Base-by-base conservation (phyloP, 192 early-diverging fungal species). In the Podila epigama region DNA sequence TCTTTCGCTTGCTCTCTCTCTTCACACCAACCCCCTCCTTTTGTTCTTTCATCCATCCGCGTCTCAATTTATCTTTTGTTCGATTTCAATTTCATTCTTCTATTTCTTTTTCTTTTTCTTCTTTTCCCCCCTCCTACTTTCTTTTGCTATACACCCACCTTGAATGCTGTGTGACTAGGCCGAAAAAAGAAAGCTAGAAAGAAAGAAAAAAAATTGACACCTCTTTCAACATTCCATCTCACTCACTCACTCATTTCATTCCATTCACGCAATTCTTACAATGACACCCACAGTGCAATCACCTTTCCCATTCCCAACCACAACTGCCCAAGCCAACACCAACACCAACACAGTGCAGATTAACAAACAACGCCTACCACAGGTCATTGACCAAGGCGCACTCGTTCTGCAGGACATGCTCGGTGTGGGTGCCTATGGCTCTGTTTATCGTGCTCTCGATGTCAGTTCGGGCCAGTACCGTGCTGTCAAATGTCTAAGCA, bases 351-450 rank as follows among this genome's bases (percentile, higher is more conserved):
- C n/a, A n/a, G n/a, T n/a, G n/a, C n/a, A n/a, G n/a, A n/a, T n/a
- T n/a, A n/a, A n/a, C n/a, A n/a, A n/a, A n/a, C n/a, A 58, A 33
- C 39, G 56, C 12, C 20, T 51, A 51, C 69, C 70, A 15, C 66
- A 44, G 13, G 36, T 34, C 55, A 54, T 87, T 36, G 82, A 85
- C 56, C 65, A 82, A 55, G 69, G 66, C 12, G 55, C 63, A 3
- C 56, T 88, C 4, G 68, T 86, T 36, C 60, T 87, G n/a, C 63
- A 78, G 36, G 75, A 83, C 52, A 70, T 90, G 36, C 79, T 94
- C 10, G 93, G 93, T 40, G 75, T 86, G 28, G 93, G 93, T 28
- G 90, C 91, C 15, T 93, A 93, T 57, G 93, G 91, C 15, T 84
- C 89, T 9, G 93, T 94, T 20, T 92, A 92, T 63, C 80, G 89